A percentile compares a stretch with the other conserved stretches of the same genome.
Evolutionary conservation across 2,329 filamentous ascomycete species (phyloP).

Genomic region (Stagonosporopsis chrysanthemi): DNA sequence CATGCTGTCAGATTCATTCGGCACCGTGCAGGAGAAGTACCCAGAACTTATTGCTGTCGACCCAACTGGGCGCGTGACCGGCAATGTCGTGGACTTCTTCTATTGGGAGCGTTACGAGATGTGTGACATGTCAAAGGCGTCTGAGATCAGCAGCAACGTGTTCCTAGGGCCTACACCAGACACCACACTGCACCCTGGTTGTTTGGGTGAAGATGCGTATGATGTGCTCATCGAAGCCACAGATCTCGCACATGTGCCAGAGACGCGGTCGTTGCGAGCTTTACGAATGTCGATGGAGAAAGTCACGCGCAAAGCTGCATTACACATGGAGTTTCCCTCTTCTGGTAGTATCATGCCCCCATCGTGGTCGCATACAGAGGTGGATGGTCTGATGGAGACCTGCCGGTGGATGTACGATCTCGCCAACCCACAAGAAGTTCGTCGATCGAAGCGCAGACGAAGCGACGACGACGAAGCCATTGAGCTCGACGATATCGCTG

Average conservation of each 20-base stretch:
- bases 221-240: conserved; percentile 89
- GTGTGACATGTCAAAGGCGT: conserved; percentile 89
- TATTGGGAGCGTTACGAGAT: conserved; percentile 90
- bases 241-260: conserved; percentile 79
- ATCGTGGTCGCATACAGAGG: conserved; percentile 81
- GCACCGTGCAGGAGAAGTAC: conserved; percentile 71
- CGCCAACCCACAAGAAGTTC: conserved; percentile 67
- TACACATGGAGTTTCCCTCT: conserved; percentile 83
- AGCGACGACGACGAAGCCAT: conserved; percentile 61
- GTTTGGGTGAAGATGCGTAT: conserved; percentile 64
- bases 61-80: conserved; percentile 73
- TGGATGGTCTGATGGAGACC: conserved; percentile 83
- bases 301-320: conserved; percentile 54
- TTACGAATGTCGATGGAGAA: conserved; percentile 64
- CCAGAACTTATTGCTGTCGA: conserved; percentile 78
- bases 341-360: conserved; percentile 91
- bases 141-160: conserved; percentile 88
- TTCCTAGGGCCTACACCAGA: conserved; percentile 90
- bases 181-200: conserved; percentile 56
- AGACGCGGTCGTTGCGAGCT: conserved; percentile 69
- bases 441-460: conserved; percentile 54
- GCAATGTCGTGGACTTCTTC: conserved; percentile 85
- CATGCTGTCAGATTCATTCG: conserved; percentile 60
- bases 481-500: conserved; percentile 55
- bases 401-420: conserved; percentile 91